Base-by-base conservation (phyloP, 768 basidiomycete species). In the Tricholoma furcatifolium region DNA sequence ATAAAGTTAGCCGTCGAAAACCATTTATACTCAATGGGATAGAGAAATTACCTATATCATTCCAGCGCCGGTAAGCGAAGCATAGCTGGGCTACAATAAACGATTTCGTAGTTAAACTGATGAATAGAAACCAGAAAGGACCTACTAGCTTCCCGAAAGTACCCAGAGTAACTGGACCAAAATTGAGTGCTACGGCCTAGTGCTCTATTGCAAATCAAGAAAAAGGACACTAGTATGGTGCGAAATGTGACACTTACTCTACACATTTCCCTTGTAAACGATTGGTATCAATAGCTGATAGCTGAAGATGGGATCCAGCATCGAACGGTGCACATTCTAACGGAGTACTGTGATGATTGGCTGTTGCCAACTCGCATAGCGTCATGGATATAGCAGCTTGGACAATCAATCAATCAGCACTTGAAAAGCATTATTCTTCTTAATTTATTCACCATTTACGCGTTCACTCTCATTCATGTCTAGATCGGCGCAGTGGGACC, bases 121-220 rank as follows among this genome's bases (percentile, higher is more conserved):
- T 31, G 47, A 50, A 45, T 42, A 57, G n/a, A 21, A 21, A 30
- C 14, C 10, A 21, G 49, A 32, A 32, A 38, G 20, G 39, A 81
- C 87, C 65, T 63, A 87, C 88, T 81, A 51, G 88, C 76, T 74
- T 91, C 88, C 40, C 88, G 80, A 46, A 91, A 74, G 67, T 91
- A 90, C 0, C 89, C 89, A 2, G 89, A 91, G 66, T 90, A 91
- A 51, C 87, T 89, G 3, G 89, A 89, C 89, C 89, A 91, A 61
- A 84, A 86, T 61, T 91, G 89, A 7, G 88, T 81, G 62, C 89
- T 91, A 44, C 88, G 74, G 14, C 88, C 83, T 9, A 91, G 68
- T 11, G 89, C 86, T 50, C 88, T 91, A 58, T 12, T 34, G 18
- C 17, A 30, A 12, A 39, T 48, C 12, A 40, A 23, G 47, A 14